Percentiles rank a stretch among this genome's conserved stretches.
Evolutionary conservation across 2,329 filamentous ascomycete genomes (phyloP).

Genomic region (Ophiostoma angusticollis): DNA sequence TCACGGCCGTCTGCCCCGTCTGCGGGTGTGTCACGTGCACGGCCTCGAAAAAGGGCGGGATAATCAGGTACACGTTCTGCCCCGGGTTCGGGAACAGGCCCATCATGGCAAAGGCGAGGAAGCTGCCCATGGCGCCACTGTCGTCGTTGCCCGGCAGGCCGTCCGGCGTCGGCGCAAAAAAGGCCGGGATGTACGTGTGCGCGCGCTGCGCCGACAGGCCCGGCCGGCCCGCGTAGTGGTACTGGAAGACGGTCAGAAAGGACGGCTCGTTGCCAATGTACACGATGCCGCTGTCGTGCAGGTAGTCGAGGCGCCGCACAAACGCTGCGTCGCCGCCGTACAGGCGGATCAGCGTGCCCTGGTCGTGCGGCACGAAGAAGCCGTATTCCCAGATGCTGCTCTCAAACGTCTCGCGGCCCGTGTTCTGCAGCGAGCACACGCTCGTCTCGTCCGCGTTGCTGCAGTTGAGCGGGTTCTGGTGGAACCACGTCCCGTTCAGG

Average conservation of each 20-base stretch:
- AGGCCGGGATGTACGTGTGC: slow-evolving; percentile 52
- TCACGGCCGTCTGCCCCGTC: slow-evolving; percentile 46
- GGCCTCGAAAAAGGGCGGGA: slow-evolving; percentile 51
- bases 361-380: slow-evolving; percentile 47
- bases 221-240: slow-evolving; percentile 56
- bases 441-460: slow-evolving; percentile 39
- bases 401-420: slow-evolving; percentile 58
- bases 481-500: slow-evolving; percentile 54
- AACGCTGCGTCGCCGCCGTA: slow-evolving; percentile 49
- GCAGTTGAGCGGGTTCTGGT: slow-evolving; percentile 55
- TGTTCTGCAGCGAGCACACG: slow-evolving; percentile 44
- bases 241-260: slow-evolving; percentile 54
- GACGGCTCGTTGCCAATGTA: slow-evolving; percentile 52
- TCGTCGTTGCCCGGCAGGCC: slow-evolving; percentile 62
- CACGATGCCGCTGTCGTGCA: slow-evolving; percentile 51
- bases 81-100: slow-evolving; percentile 57
- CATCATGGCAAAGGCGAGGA: slow-evolving; percentile 54
- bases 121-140: slow-evolving; percentile 56
- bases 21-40: slow-evolving; percentile 44
- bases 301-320: slow-evolving; percentile 45
- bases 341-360: slow-evolving; percentile 38
- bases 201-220: slow-evolving; percentile 39
- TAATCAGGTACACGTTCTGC: slow-evolving; percentile 60
- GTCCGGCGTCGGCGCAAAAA: slow-evolving; percentile 43
- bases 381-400: slow-evolving; percentile 61